These are phyloP conservation scores for Stagonosporopsis rhizophila DNA, from an alignment of 2,329 filamentous ascomycete genomes.

Conservation along the genomic window DNA sequence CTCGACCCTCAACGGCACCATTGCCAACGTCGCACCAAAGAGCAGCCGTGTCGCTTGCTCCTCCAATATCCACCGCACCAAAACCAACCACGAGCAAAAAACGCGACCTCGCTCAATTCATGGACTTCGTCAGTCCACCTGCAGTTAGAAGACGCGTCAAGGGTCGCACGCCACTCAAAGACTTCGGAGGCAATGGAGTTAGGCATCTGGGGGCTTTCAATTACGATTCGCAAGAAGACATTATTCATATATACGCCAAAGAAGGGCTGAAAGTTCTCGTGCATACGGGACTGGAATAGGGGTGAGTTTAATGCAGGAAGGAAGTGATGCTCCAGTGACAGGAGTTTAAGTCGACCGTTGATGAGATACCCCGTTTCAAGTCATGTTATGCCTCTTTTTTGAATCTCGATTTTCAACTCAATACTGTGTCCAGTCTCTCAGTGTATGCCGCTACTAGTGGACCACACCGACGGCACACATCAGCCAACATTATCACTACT, in stretches of 20 bases:
- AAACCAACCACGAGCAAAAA: not conserved
- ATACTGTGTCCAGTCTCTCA: too few species aligned
- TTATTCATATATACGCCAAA: not conserved
- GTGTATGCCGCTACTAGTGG: too few species aligned
- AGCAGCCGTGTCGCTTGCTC: not conserved
- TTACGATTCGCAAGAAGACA: not conserved
- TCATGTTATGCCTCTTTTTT: not conserved
- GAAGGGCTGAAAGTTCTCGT: conserved; percentile 1
- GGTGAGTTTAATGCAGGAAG: too few species aligned
- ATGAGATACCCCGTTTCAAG: not conserved
- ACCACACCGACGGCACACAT: too few species aligned
- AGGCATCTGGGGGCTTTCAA: not conserved
- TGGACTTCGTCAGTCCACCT: not conserved
- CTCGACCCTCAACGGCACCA: conserved; percentile 3
- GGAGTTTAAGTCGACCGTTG: not conserved
- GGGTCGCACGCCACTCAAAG: not conserved
- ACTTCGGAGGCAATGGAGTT: not conserved
- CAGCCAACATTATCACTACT: too few species aligned
- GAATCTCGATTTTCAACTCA: not conserved
- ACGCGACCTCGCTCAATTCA: not conserved
- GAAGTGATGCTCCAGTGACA: not conserved
- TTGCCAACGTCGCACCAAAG: not conserved
- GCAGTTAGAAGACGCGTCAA: not conserved
- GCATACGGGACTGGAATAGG: not conserved
- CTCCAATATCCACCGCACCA: not conserved